Evolutionary conservation across 805 yeast genomes (phyloP).

Genomic region (Teunomyces aglyptinius): DNA sequence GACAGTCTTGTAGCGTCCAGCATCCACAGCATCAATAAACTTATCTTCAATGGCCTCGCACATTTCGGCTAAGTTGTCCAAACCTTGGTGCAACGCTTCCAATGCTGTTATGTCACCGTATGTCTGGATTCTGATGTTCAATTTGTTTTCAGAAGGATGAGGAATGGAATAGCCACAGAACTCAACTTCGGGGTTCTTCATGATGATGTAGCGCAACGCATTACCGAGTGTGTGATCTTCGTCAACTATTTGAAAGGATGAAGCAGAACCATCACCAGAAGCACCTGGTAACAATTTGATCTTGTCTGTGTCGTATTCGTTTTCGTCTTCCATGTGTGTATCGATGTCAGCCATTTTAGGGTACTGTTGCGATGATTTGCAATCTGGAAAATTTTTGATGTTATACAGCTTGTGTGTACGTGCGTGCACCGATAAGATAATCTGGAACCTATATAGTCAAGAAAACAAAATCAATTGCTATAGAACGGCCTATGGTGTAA

Average conservation of each 20-base stretch:
- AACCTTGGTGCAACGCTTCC: constrained; percentile 89
- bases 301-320: constrained; percentile 53
- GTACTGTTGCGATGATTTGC: constrained; percentile 4
- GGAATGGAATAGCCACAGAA: constrained; percentile 98
- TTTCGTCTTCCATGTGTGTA: constrained; percentile 37
- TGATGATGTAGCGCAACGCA: constrained; percentile 86
- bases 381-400: constrained; percentile 7
- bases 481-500: too few species aligned
- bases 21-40: constrained; percentile 66
- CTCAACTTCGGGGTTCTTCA: constrained; percentile 97
- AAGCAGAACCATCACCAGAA: constrained; percentile 90
- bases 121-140: constrained; percentile 92
- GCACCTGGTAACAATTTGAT: constrained; percentile 78
- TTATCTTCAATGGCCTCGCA: constrained; percentile 82
- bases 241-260: constrained; percentile 86
- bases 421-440: constrained; percentile 2
- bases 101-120: constrained; percentile 83
- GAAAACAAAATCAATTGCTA: too few species aligned
- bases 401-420: not conserved
- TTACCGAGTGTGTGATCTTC: constrained; percentile 98
- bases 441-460: too few species aligned
- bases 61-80: constrained; percentile 76
- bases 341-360: constrained; percentile 3
- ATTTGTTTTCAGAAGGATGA: constrained; percentile 90
- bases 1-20: constrained; percentile 48